phyloP scores from a whole-genome alignment of 208 protist species.

The Porcisia hertigi region DNA sequence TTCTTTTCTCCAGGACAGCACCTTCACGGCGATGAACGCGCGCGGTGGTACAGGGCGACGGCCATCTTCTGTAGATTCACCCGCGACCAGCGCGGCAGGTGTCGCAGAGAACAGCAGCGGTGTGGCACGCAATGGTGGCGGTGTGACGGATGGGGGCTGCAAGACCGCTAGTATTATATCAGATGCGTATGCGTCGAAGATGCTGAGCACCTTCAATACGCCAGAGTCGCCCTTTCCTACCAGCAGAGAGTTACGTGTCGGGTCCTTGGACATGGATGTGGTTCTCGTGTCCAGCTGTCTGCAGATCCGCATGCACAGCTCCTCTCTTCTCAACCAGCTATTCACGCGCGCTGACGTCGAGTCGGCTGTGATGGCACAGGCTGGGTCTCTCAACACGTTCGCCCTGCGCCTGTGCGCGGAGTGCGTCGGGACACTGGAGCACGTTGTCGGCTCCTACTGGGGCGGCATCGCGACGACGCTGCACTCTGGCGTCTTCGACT shows the following conservation, averaged over 20 bases:
- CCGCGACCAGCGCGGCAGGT: background rate
- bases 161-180: slow-evolving; percentile 8
- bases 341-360: slow-evolving; percentile 54
- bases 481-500: slow-evolving; percentile 74
- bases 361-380: slow-evolving; percentile 50
- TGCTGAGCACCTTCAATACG: slow-evolving; percentile 70
- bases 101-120: slow-evolving; percentile 8
- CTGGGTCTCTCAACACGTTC: slow-evolving; percentile 51
- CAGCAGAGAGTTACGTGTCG: slow-evolving; percentile 65
- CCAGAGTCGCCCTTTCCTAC: slow-evolving; percentile 49
- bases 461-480: slow-evolving; percentile 73
- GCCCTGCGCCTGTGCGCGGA: slow-evolving; percentile 51
- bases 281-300: slow-evolving; percentile 72
- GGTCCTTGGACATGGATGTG: slow-evolving; percentile 53
- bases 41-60: background rate
- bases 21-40: slow-evolving; percentile 17
- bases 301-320: slow-evolving; percentile 65
- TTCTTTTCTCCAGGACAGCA: slow-evolving; percentile 30
- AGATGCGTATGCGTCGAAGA: slow-evolving; percentile 32
- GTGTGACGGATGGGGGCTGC: background rate
- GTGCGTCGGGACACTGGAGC: slow-evolving; percentile 68
- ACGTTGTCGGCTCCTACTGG: slow-evolving; percentile 84
- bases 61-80: slow-evolving; percentile 2
- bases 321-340: slow-evolving; percentile 65
- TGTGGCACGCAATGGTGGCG: background rate